Base-by-base conservation (phyloP, 345 rosid genomes). In the Camelina hispida region DNA sequence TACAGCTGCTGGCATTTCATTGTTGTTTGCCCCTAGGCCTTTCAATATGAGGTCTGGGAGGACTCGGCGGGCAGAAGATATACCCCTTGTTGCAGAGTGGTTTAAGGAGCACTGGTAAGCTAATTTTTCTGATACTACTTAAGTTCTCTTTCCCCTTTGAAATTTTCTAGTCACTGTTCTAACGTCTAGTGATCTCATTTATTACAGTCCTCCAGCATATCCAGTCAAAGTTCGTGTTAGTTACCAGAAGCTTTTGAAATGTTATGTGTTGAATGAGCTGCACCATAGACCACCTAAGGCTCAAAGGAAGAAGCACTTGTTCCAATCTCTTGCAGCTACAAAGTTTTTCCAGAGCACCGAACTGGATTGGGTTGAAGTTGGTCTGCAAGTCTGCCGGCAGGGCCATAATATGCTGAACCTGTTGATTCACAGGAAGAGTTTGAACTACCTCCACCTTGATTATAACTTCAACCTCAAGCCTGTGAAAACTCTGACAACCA, bases 271-370 rank as follows among this genome's bases (percentile, higher is more conserved):
- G 83, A 96, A 93, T 81, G 98, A 93, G 85, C 83, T 96, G 81
- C 99, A 96, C 79, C 99, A 96, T 71, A 85, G 99, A 76, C 98
- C 99, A 44, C 99, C 99, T 22, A 96, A 96, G 85, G 98, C 99
- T 62, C 99, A 96, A 78, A 96, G 93, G 87, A 96, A 96, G 83
- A 96, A 96, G 83, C 99, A 91, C 81, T 81, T 96, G 85, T 96
- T 96, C 74, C 88, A 96, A 32, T 96, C 99, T 35, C 89, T 96
- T 52, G 96, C 88, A 51, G 99, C 99, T 50, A 96, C 99, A 2
- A 96, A 96, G 82, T 96, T 96, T 82, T 96, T 96, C 83, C 99
- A 93, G 76, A 89, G 93, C 9, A 95, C 99, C 14, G 99, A 95
- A 78, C 94, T 95, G 78, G 99, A 95, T 72, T 95, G 99, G 99